Evolutionary conservation across 23 red algal genomes (phyloP).

Genomic region (Cyanidioschyzon merolae): DNA sequence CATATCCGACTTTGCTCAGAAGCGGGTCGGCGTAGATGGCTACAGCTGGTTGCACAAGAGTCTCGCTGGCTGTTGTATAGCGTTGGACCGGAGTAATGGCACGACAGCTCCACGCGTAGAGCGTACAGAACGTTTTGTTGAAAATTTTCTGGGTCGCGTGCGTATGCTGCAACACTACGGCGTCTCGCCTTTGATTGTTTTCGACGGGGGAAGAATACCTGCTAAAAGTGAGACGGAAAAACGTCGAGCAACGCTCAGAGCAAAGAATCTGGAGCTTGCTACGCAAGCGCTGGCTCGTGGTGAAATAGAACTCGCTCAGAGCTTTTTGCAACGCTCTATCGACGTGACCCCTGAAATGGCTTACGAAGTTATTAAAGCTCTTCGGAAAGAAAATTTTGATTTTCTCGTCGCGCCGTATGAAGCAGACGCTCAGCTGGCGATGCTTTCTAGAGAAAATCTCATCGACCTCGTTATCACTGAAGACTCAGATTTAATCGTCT

Average conservation of each 20-base stretch:
- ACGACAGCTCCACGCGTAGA: constrained; percentile 11
- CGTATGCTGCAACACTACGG: constrained; percentile 66
- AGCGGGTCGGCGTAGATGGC: constrained; percentile 66
- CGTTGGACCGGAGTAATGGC: constrained; percentile 33
- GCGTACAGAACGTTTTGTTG: constrained; percentile 25
- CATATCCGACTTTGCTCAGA: constrained; percentile 45
- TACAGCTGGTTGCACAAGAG: constrained; percentile 80
- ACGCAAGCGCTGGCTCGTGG: constrained; percentile 27
- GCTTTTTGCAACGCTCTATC: constrained; percentile 55
- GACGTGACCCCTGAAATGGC: constrained; percentile 85
- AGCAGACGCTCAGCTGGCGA: constrained; percentile 94
- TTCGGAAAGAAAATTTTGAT: constrained; percentile 43
- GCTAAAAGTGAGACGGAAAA: constrained; percentile 64
- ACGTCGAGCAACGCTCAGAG: constrained; percentile 33
- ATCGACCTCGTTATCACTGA: constrained; percentile 82
- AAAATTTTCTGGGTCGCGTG: constrained; percentile 64
- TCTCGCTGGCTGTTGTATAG: constrained; percentile 42
- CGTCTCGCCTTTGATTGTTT: constrained; percentile 69
- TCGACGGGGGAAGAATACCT: constrained; percentile 84
- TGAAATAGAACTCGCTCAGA: constrained; percentile 28
- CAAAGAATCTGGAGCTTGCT: constrained; percentile 33
- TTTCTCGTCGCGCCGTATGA: constrained; percentile 94
- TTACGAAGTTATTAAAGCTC: constrained; percentile 39
- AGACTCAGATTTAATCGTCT: constrained; percentile 93
- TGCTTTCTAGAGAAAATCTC: constrained; percentile 36